Percentiles rank a stretch among this genome's conserved stretches.
These are phyloP conservation scores for Gaertneriomyces semiglobifer DNA, from an alignment of 192 early-diverging fungal genomes.

Conservation along the genomic window DNA sequence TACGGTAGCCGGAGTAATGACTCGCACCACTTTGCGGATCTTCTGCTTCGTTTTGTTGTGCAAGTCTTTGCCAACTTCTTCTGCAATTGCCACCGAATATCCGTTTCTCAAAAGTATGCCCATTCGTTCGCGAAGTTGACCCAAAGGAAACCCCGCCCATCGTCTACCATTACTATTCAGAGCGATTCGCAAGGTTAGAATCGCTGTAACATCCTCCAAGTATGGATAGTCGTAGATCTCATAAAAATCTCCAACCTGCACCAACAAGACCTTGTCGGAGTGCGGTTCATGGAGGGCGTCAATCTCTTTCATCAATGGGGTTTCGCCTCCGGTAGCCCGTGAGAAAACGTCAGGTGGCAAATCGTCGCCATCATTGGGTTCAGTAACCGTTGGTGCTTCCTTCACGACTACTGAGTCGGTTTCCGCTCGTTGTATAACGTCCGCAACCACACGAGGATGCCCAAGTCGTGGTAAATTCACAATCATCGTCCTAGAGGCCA, in stretches of 20 bases:
- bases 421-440: too few relatives aligned
- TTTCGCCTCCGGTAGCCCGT: neutral
- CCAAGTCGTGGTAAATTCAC: too few relatives aligned
- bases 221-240: slow-evolving; percentile 44
- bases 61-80: slow-evolving; percentile 31
- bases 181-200: slow-evolving; percentile 20
- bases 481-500: too few relatives aligned
- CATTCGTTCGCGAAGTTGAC: slow-evolving; percentile 28
- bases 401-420: too few relatives aligned
- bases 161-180: neutral
- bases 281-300: slow-evolving; percentile 24
- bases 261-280: slow-evolving; percentile 40
- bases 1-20: slow-evolving; percentile 83
- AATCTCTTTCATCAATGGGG: slow-evolving; percentile 24
- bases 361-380: too few relatives aligned
- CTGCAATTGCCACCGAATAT: slow-evolving; percentile 46
- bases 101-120: slow-evolving; percentile 31
- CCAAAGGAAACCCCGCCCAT: slow-evolving; percentile 41
- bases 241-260: slow-evolving; percentile 53
- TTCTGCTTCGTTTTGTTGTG: slow-evolving; percentile 36
- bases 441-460: too few relatives aligned
- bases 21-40: slow-evolving; percentile 66
- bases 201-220: slow-evolving; percentile 28
- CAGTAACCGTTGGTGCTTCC: too few relatives aligned
- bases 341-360: too few relatives aligned